A percentile compares a stretch with the other conserved stretches of the same genome.
These are phyloP conservation scores for Saccharata proteae DNA, from an alignment of 2,329 filamentous ascomycete species.

Conservation along the genomic window DNA sequence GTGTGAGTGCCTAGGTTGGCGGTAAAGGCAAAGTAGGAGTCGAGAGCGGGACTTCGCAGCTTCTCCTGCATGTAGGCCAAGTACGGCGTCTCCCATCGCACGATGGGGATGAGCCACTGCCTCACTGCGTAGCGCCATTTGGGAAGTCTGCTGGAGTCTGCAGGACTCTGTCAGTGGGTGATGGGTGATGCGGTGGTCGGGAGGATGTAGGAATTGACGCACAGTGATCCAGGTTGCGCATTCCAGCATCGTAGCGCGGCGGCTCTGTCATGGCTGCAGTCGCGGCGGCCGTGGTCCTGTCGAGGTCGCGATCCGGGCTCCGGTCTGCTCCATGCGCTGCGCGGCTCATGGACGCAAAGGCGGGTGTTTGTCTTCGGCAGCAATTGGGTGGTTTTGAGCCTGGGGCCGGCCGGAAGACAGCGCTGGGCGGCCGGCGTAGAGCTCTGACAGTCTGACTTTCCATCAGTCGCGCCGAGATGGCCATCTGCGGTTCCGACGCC, in stretches of 20 bases:
- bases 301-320: background rate
- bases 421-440: background rate
- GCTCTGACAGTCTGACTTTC: background rate
- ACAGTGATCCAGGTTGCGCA: constrained; percentile 60
- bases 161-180: too few species aligned
- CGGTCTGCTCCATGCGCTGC: constrained; percentile 8
- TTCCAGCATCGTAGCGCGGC: constrained; percentile 51
- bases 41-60: constrained; percentile 70
- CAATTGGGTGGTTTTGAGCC: too few species aligned
- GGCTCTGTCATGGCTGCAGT: constrained; percentile 10
- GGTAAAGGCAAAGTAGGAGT: constrained; percentile 93
- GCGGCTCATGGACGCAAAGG: constrained; percentile 7
- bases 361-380: too few species aligned
- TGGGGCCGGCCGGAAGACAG: constrained; percentile 2
- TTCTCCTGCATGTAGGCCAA: constrained; percentile 74
- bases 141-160: constrained; percentile 75
- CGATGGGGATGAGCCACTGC: constrained; percentile 68
- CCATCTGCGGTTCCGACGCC: too few species aligned
- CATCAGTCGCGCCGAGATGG: background rate
- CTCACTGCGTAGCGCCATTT: constrained; percentile 80
- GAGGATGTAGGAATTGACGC: constrained; percentile 13
- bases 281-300: constrained; percentile 5
- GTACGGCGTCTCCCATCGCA: constrained; percentile 92
- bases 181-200: too few species aligned
- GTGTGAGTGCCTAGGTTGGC: constrained; percentile 96